These are phyloP conservation scores for Debaryomyces udenii DNA, from an alignment of 1,139 yeast species.

Conservation along the genomic window DNA sequence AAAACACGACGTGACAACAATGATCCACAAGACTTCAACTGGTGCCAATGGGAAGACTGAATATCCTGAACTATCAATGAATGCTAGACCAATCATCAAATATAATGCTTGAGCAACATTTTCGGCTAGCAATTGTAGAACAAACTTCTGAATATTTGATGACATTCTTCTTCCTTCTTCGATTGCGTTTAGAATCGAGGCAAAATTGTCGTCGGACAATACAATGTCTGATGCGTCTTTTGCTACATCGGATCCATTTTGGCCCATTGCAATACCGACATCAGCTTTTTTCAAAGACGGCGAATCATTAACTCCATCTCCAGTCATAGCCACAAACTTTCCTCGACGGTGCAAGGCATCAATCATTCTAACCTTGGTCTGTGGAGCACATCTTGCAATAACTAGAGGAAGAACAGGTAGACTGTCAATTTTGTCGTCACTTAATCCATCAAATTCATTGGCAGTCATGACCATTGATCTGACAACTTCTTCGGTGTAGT, in stretches of 20 bases:
- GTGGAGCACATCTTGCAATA: slow-evolving; percentile 85
- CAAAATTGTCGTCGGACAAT: slow-evolving; percentile 74
- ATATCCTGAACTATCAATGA: slow-evolving; percentile 57
- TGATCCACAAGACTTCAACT: slow-evolving; percentile 79
- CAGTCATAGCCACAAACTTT: slow-evolving; percentile 82
- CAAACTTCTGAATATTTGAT: slow-evolving; percentile 78
- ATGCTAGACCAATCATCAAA: slow-evolving; percentile 71
- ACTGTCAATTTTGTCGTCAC: slow-evolving; percentile 64
- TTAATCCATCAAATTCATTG: slow-evolving; percentile 64
- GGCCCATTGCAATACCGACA: slow-evolving; percentile 88
- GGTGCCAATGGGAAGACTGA: slow-evolving; percentile 82
- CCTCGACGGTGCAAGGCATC: slow-evolving; percentile 76
- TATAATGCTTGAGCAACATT: slow-evolving; percentile 79
- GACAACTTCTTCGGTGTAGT: slow-evolving; percentile 63
- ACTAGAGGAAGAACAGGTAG: slow-evolving; percentile 77
- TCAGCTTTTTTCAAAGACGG: slow-evolving; percentile 81
- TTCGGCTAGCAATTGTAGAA: slow-evolving; percentile 75
- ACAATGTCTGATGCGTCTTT: slow-evolving; percentile 81
- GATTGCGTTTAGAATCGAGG: slow-evolving; percentile 74
- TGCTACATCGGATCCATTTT: slow-evolving; percentile 81
- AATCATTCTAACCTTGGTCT: slow-evolving; percentile 81
- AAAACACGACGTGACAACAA: slow-evolving; percentile 77
- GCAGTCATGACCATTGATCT: slow-evolving; percentile 79
- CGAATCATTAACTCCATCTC: slow-evolving; percentile 86
- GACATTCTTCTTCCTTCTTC: slow-evolving; percentile 87